A percentile compares a stretch with the other conserved stretches of the same genome.
Conservation (phyloP, 2,329 filamentous ascomycete species). For the Chaetomium sp. region DNA sequence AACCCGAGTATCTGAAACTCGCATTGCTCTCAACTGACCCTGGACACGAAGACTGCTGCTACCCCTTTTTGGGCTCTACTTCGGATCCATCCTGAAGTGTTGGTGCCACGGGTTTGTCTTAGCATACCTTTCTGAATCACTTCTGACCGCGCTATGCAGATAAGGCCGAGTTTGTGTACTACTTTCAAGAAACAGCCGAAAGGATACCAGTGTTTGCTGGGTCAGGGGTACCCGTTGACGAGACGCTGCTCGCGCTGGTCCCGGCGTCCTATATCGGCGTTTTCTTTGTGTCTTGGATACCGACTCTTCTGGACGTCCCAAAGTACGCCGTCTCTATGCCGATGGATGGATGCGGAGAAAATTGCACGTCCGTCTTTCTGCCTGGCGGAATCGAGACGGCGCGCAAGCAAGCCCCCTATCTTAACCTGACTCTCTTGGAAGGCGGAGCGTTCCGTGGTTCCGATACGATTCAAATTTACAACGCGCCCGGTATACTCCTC, state of each 20-base stretch:
- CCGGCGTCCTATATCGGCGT: conserved; percentile 9
- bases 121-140: neutral
- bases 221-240: conserved; percentile 11
- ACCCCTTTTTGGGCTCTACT: conserved; percentile 18
- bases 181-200: conserved; percentile 4
- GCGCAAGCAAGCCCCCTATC: conserved; percentile 2
- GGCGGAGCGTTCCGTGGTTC: conserved; percentile 9
- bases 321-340: conserved; percentile 16
- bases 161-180: conserved; percentile 17
- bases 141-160: neutral
- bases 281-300: conserved; percentile 17
- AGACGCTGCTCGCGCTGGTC: conserved; percentile 1
- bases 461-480: conserved; percentile 17
- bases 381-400: conserved; percentile 17
- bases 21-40: neutral
- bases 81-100: conserved; percentile 18
- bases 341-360: neutral
- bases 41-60: conserved; percentile 2
- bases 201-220: conserved; percentile 12
- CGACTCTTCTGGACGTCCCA: conserved; percentile 11
- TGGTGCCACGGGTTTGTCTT: neutral
- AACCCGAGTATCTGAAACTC: neutral
- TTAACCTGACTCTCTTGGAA: conserved; percentile 17
- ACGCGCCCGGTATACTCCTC: conserved; percentile 13
- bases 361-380: conserved; percentile 9